phyloP scores from a whole-genome alignment of 78 protist genomes.

The Acrasis kona region DNA sequence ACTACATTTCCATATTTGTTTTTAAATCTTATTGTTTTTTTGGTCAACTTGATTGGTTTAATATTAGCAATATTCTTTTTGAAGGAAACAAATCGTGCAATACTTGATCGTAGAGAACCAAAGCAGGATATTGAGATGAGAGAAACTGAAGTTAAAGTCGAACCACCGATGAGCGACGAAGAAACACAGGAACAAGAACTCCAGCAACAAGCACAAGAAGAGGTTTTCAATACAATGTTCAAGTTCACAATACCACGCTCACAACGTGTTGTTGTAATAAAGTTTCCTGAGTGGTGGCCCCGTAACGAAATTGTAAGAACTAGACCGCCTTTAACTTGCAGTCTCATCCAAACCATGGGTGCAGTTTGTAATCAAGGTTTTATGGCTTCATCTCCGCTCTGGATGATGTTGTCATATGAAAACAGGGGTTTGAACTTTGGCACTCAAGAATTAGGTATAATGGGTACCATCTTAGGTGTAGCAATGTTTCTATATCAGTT shows the following conservation, averaged over 20 bases:
- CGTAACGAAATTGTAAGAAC: background rate
- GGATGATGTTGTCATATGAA: too few species aligned
- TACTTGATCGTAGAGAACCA: too few species aligned
- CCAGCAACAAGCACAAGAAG: background rate
- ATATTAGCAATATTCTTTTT: background rate
- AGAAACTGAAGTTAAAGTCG: too few species aligned
- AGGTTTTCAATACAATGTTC: background rate
- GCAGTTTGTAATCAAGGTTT: too few species aligned
- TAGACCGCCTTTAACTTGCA: background rate
- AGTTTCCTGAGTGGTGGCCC: background rate
- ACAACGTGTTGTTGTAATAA: background rate
- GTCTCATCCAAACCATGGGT: background rate
- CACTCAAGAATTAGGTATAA: too few species aligned
- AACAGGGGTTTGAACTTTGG: too few species aligned
- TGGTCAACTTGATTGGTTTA: background rate
- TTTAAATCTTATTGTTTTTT: background rate
- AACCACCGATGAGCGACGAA: too few species aligned
- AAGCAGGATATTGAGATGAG: too few species aligned
- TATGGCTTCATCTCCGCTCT: too few species aligned
- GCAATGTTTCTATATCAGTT: too few species aligned
- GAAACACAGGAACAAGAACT: background rate
- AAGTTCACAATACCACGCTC: background rate
- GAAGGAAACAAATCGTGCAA: background rate
- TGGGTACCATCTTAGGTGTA: too few species aligned
- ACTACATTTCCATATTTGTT: background rate